Evolutionary conservation across 345 rosid species (phyloP).

Genomic region (Rubroshorea leprosula): DNA sequence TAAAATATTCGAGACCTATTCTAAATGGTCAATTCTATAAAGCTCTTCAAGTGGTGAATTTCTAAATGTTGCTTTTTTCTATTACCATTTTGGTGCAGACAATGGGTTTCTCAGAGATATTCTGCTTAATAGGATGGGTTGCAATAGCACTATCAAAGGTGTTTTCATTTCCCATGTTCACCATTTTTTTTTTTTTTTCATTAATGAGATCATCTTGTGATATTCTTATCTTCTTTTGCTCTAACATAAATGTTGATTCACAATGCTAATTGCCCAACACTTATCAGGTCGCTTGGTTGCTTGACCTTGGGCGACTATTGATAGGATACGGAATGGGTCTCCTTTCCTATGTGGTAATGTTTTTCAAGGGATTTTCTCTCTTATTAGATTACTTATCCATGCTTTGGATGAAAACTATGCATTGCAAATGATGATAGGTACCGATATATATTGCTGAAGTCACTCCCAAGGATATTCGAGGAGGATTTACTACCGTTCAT

Average conservation of each 20-base stretch:
- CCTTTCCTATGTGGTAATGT: constrained; percentile 64
- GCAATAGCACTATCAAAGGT: constrained; percentile 54
- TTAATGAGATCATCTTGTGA: neutral
- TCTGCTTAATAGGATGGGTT: constrained; percentile 67
- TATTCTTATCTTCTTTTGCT: neutral
- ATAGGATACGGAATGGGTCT: constrained; percentile 68
- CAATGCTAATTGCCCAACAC: neutral
- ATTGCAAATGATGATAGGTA: constrained; percentile 32
- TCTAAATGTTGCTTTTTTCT: neutral
- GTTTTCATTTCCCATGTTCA: neutral
- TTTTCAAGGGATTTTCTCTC: neutral
- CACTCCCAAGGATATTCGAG: constrained; percentile 62
- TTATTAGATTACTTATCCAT: neutral
- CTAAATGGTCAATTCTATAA: neutral
- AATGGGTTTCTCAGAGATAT: constrained; percentile 60
- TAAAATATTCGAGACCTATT: neutral
- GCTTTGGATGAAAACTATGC: neutral
- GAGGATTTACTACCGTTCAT: constrained; percentile 63
- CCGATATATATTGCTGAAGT: constrained; percentile 80
- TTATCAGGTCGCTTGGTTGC: constrained; percentile 44
- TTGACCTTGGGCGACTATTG: constrained; percentile 60
- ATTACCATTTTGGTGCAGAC: constrained; percentile 29
- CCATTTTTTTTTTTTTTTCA: neutral
- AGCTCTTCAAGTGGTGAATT: neutral
- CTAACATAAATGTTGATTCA: neutral